Evolutionary conservation across 2,329 filamentous ascomycete species (phyloP).

Genomic region (Myriosclerotinia curreyana): DNA sequence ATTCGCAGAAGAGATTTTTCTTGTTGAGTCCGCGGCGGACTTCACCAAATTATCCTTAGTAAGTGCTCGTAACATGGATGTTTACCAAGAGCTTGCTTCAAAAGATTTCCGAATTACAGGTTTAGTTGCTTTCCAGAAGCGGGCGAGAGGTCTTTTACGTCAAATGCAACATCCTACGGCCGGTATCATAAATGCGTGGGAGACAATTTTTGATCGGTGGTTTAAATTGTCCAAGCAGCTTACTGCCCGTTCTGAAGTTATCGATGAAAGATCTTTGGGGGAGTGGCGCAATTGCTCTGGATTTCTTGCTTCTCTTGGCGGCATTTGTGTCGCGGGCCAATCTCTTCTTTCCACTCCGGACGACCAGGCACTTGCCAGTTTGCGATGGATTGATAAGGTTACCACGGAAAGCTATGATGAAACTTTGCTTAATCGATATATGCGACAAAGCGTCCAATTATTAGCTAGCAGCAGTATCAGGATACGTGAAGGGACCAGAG

Average conservation of each 20-base stretch:
- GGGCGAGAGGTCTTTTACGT: conserved; percentile 57
- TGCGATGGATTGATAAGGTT: conserved; percentile 59
- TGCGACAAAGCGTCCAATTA: conserved; percentile 62
- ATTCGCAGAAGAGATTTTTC: conserved; percentile 59
- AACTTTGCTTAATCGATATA: conserved; percentile 56
- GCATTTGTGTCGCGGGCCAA: conserved; percentile 62
- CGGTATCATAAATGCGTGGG: conserved; percentile 68
- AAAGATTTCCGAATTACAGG: conserved; percentile 65
- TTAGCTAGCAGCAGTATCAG: conserved; percentile 62
- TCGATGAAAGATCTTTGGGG: conserved; percentile 55
- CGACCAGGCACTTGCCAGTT: conserved; percentile 53
- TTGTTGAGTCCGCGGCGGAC: conserved; percentile 52
- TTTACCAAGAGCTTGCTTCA: conserved; percentile 61
- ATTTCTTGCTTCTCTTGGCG: conserved; percentile 64
- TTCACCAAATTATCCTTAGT: conserved; percentile 50
- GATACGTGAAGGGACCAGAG: conserved; percentile 64
- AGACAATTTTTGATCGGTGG: conserved; percentile 63
- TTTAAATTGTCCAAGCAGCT: conserved; percentile 61
- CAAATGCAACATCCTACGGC: conserved; percentile 59
- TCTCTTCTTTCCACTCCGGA: conserved; percentile 47
- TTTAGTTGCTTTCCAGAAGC: conserved; percentile 66
- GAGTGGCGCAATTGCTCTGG: conserved; percentile 70
- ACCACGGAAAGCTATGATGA: conserved; percentile 59
- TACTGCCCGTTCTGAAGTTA: conserved; percentile 49
- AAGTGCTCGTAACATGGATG: conserved; percentile 57